These are phyloP conservation scores for Trametes villosa DNA, from an alignment of 768 basidiomycete genomes.

Conservation along the genomic window DNA sequence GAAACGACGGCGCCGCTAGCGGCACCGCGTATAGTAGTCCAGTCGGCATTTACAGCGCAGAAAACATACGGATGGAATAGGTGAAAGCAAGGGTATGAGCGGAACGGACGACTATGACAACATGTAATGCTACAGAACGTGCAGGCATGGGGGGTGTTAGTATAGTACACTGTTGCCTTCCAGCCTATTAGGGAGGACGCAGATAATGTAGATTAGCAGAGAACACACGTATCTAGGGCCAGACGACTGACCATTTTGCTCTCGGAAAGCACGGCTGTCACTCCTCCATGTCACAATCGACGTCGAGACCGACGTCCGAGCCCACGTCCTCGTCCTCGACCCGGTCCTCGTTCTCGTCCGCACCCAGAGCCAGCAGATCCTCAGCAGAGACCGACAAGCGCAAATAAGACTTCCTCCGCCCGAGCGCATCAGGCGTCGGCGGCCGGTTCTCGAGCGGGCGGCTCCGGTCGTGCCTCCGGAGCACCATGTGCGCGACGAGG, in stretches of 20 bases:
- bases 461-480: slow-evolving; percentile 45
- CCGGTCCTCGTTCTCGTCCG: background rate
- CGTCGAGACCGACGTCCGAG: slow-evolving; percentile 1
- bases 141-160: slow-evolving; percentile 22
- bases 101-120: slow-evolving; percentile 24
- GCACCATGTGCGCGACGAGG: slow-evolving; percentile 52
- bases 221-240: background rate
- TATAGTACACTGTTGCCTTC: slow-evolving; percentile 26
- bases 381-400: slow-evolving; percentile 27
- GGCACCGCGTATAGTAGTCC: slow-evolving; percentile 14
- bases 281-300: slow-evolving; percentile 18
- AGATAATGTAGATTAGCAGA: background rate
- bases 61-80: slow-evolving; percentile 19
- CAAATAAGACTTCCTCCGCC: slow-evolving; percentile 38
- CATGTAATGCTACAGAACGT: slow-evolving; percentile 27
- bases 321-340: background rate
- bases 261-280: slow-evolving; percentile 22
- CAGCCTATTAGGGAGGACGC: slow-evolving; percentile 8
- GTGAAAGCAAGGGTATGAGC: slow-evolving; percentile 23
- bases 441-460: slow-evolving; percentile 45
- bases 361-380: slow-evolving; percentile 13
- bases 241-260: slow-evolving; percentile 23
- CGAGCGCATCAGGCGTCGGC: slow-evolving; percentile 21
- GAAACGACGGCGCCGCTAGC: slow-evolving; percentile 5
- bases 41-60: slow-evolving; percentile 17